phyloP scores from a whole-genome alignment of 257 asterid species.

The Paraleonurus japonicus region DNA sequence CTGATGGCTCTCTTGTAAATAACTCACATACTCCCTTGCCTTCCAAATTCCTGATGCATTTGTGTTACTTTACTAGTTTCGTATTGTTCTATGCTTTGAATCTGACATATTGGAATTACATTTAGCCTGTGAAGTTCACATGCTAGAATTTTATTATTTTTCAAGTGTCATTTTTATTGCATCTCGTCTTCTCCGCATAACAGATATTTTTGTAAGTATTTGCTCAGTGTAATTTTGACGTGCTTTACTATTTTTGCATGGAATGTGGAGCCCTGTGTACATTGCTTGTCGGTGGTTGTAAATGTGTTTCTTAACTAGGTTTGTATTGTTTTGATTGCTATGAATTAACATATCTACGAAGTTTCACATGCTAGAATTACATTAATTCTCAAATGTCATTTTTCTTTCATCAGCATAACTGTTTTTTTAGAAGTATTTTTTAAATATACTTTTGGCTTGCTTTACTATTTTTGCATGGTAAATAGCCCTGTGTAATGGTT shows the following conservation, averaged over 20 bases:
- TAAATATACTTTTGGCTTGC: neutral
- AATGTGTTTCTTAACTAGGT: slow-evolving; percentile 6
- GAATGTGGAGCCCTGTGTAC: neutral
- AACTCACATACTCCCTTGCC: slow-evolving; percentile 17
- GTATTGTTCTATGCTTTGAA: slow-evolving; percentile 12
- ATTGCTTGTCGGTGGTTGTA: too few species aligned
- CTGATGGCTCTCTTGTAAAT: slow-evolving; percentile 94
- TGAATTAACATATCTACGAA: neutral
- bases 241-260: slow-evolving; percentile 5
- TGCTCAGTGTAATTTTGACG: neutral
- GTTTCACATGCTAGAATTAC: slow-evolving; percentile 11
- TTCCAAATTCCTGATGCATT: slow-evolving; percentile 8
- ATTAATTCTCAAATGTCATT: neutral
- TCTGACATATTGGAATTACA: slow-evolving; percentile 1
- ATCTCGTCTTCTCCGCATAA: neutral
- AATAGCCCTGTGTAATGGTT: slow-evolving; percentile 8
- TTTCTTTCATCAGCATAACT: neutral
- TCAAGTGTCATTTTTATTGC: neutral
- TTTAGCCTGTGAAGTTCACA: slow-evolving; percentile 5
- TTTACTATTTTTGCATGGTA: slow-evolving; percentile 8
- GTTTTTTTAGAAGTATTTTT: neutral
- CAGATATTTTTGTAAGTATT: neutral
- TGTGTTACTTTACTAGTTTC: slow-evolving; percentile 9
- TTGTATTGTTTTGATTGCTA: slow-evolving; percentile 16
- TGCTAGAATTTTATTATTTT: slow-evolving; percentile 6